phyloP scores from a whole-genome alignment of 768 basidiomycete genomes.

The Gloeophyllum trabeum region DNA sequence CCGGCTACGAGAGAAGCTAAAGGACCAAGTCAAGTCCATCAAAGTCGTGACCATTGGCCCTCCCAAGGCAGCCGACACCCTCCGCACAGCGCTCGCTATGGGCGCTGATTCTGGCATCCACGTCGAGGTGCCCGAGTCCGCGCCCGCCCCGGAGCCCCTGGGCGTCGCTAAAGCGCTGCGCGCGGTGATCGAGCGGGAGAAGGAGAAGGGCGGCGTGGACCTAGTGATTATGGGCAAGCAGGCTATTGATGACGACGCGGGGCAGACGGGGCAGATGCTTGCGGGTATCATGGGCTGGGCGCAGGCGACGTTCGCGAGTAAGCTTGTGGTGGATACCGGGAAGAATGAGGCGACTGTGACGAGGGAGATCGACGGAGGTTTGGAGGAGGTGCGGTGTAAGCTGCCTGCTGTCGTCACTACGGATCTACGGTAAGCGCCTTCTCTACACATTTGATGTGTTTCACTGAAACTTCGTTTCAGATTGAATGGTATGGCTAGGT shows the following conservation, averaged over 20 bases:
- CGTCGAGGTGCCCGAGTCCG: constrained; percentile 69
- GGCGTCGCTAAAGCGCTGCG: constrained; percentile 80
- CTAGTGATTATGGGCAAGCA: constrained; percentile 96
- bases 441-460: no score
- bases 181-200: constrained; percentile 57
- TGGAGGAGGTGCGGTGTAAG: constrained; percentile 68
- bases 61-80: constrained; percentile 76
- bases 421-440: constrained; percentile 64
- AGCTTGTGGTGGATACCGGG: constrained; percentile 57
- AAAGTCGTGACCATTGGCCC: constrained; percentile 93
- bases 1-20: constrained; percentile 78
- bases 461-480: no score
- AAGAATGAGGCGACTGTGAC: constrained; percentile 61
- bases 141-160: constrained; percentile 78
- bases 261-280: constrained; percentile 95
- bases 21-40: constrained; percentile 72
- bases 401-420: constrained; percentile 87
- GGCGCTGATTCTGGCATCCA: constrained; percentile 92
- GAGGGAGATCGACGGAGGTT: constrained; percentile 91
- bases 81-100: constrained; percentile 96
- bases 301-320: constrained; percentile 93
- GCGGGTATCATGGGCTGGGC: constrained; percentile 87
- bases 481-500: constrained; percentile 51
- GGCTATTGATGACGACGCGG: constrained; percentile 94
- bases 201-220: constrained; percentile 50